Evolutionary conservation across 768 basidiomycete species (phyloP).

Genomic region (Mycena polygramma): DNA sequence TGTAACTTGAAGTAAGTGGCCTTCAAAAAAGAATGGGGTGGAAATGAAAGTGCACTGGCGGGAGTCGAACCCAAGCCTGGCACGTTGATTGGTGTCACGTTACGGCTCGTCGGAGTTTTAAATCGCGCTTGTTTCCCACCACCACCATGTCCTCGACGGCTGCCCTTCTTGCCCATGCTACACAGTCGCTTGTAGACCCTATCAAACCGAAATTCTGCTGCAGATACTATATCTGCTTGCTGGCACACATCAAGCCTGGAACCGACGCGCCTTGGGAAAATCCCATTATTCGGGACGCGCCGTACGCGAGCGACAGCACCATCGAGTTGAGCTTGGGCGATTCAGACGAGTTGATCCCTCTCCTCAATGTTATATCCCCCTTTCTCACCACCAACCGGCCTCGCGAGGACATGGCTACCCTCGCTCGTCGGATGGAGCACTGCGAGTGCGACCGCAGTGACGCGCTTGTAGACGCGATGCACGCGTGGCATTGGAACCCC

Average conservation of each 20-base stretch:
- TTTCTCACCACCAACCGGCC: slow-evolving; percentile 25
- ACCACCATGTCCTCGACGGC: slow-evolving; percentile 7
- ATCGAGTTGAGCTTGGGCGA: background rate
- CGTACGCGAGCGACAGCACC: slow-evolving; percentile 17
- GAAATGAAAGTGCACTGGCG: too few species aligned
- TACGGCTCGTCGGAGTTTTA: too few species aligned
- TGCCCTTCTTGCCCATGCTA: slow-evolving; percentile 28
- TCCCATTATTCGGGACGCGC: slow-evolving; percentile 27
- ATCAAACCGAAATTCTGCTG: slow-evolving; percentile 28
- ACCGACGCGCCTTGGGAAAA: slow-evolving; percentile 23
- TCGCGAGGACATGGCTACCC: slow-evolving; percentile 27
- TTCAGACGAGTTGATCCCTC: slow-evolving; percentile 4
- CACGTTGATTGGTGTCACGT: too few species aligned
- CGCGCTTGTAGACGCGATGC: slow-evolving; percentile 25
- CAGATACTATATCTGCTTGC: slow-evolving; percentile 29
- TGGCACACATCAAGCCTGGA: slow-evolving; percentile 22
- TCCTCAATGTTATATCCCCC: slow-evolving; percentile 23
- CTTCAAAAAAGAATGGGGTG: too few species aligned
- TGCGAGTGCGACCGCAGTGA: slow-evolving; percentile 30
- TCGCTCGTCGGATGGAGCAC: slow-evolving; percentile 29
- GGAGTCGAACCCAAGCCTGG: too few species aligned
- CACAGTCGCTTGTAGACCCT: slow-evolving; percentile 22
- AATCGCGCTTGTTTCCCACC: too few species aligned
- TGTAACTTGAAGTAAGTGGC: too few species aligned
- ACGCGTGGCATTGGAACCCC: slow-evolving; percentile 27